These are phyloP conservation scores for Lepidium africanum DNA, from an alignment of 345 rosid genomes.

Conservation along the genomic window DNA sequence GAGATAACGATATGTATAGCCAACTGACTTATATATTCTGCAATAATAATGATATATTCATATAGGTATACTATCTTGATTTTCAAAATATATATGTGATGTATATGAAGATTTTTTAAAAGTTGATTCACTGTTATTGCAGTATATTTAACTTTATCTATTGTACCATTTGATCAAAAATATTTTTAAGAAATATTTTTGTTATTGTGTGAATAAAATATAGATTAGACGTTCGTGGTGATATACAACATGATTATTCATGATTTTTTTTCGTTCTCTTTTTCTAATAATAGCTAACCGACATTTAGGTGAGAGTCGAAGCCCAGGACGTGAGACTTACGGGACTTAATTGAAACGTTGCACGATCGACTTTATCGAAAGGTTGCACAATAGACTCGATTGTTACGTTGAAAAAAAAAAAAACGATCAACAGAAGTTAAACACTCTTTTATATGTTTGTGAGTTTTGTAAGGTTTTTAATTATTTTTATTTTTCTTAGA, in stretches of 20 bases:
- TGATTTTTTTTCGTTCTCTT: background rate
- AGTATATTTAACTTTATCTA: too few species aligned
- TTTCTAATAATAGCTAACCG: background rate
- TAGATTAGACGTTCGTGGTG: background rate
- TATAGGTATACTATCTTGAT: background rate
- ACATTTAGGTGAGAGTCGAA: background rate
- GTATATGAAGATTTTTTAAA: background rate
- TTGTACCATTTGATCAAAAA: too few species aligned
- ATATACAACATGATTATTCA: background rate
- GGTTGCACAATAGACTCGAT: too few species aligned
- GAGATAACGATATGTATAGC: background rate
- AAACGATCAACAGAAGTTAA: background rate
- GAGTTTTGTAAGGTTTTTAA: background rate
- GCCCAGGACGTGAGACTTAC: background rate
- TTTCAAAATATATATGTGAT: background rate
- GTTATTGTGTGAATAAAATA: background rate
- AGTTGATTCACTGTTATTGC: too few species aligned
- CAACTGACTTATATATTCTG: background rate
- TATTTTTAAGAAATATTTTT: too few species aligned
- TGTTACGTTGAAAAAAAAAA: background rate
- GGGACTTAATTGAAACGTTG: background rate
- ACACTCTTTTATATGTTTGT: background rate
- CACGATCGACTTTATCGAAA: too few species aligned
- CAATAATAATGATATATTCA: background rate
- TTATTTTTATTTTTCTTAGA: background rate